phyloP scores from a whole-genome alignment of 75 land plant species.

The Pinus tabuliformis region DNA sequence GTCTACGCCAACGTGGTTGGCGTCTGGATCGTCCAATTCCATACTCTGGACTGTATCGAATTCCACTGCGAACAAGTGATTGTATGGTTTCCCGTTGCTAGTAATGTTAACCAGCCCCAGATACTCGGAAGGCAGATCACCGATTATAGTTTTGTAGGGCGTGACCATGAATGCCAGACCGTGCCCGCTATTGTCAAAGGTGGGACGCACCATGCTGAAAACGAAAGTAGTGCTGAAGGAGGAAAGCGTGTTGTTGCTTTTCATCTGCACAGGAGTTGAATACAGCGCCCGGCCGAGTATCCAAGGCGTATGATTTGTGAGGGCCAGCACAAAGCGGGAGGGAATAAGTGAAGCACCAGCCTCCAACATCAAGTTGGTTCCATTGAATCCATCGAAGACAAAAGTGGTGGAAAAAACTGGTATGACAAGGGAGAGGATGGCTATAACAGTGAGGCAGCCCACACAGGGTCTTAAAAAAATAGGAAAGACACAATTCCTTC shows the following conservation, averaged over 20 bases:
- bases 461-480: too few species aligned
- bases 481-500: too few species aligned
- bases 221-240: conserved; percentile 10
- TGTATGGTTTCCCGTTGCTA: conserved; percentile 33
- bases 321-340: background rate
- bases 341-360: background rate
- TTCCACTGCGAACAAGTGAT: conserved; percentile 57
- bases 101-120: conserved; percentile 45
- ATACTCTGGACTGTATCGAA: conserved; percentile 40
- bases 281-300: background rate
- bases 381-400: background rate
- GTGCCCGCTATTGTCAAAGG: conserved; percentile 16
- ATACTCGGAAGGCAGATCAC: conserved; percentile 17
- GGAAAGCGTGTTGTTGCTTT: background rate
- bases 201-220: conserved; percentile 23
- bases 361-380: background rate
- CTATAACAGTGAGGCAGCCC: too few species aligned
- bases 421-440: too few species aligned
- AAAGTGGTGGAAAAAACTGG: background rate
- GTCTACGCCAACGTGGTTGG: conserved; percentile 54
- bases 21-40: conserved; percentile 35
- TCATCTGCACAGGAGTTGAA: background rate
- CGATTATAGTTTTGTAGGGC: conserved; percentile 24
- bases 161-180: conserved; percentile 38
- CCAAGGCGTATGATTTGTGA: background rate